A percentile compares a stretch with the other conserved stretches of the same genome.
phyloP scores from a whole-genome alignment of 2,329 filamentous ascomycete genomes.

The Aspergillus floridensis region DNA sequence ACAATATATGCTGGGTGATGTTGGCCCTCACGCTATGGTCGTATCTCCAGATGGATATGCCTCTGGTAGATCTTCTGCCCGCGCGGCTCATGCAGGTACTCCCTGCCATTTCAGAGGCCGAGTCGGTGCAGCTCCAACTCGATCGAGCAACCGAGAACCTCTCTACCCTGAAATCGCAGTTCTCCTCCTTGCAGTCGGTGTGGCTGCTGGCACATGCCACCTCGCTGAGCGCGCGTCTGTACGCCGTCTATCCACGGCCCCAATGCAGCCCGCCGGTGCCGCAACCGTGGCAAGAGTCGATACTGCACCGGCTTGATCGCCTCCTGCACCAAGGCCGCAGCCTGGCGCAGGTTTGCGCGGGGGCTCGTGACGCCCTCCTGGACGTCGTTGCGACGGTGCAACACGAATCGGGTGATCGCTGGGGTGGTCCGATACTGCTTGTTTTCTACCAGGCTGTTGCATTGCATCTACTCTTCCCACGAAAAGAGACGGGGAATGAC shows the following conservation, averaged over 20 bases:
- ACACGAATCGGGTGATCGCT: background rate
- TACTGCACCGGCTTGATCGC: background rate
- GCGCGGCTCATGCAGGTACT: background rate
- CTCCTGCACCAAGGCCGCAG: background rate
- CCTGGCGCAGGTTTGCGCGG: background rate
- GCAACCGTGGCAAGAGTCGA: background rate
- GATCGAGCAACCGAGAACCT: constrained; percentile 4
- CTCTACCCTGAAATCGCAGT: background rate
- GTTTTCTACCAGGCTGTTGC: background rate
- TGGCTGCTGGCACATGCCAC: constrained; percentile 5
- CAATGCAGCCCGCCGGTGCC: background rate
- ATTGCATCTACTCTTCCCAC: background rate
- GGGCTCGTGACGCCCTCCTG: background rate
- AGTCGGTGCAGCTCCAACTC: constrained; percentile 2
- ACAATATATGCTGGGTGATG: constrained; percentile 1
- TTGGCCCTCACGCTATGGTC: constrained; percentile 1
- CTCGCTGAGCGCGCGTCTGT: background rate
- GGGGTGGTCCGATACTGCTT: background rate
- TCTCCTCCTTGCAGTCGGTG: background rate
- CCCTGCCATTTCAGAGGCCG: background rate
- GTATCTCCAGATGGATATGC: constrained; percentile 3
- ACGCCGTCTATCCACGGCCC: background rate
- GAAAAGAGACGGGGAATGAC: background rate
- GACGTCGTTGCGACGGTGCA: background rate
- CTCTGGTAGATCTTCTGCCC: background rate